A percentile compares a stretch with the other conserved stretches of the same genome.
These are phyloP conservation scores for Desmodesmus armatus DNA, from an alignment of 139 green algal genomes.

Conservation along the genomic window DNA sequence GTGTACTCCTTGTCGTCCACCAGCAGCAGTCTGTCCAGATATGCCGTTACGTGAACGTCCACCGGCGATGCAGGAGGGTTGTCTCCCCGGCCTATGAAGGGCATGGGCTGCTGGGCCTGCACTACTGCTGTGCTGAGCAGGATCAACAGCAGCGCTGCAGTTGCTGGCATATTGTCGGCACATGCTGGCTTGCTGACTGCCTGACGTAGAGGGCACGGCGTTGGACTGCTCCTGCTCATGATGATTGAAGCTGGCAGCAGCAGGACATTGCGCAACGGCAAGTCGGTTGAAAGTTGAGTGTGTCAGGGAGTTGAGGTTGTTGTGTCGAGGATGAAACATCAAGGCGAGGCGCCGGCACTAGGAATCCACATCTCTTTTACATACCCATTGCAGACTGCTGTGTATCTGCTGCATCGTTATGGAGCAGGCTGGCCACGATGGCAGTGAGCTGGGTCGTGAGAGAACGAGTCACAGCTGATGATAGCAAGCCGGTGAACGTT, in stretches of 20 bases:
- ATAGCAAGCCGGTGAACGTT: no score
- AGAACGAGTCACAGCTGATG: no score
- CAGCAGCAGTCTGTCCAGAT: constrained; percentile 7
- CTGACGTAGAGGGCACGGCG: background rate
- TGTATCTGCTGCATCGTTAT: background rate
- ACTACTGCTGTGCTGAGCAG: background rate
- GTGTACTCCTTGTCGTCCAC: constrained; percentile 21
- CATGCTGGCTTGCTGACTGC: background rate
- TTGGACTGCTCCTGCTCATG: no score
- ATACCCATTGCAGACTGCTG: background rate
- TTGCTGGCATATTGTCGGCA: background rate
- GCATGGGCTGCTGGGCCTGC: constrained; percentile 26
- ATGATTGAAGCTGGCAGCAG: no score
- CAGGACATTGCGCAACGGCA: background rate
- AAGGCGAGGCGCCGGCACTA: no score
- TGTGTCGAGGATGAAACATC: no score
- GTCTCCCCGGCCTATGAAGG: constrained; percentile 8
- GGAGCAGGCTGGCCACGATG: no score
- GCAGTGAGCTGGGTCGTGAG: no score
- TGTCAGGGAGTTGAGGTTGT: no score
- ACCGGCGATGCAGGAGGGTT: background rate
- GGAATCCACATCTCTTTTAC: no score
- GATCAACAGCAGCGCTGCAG: background rate
- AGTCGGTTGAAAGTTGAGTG: no score
- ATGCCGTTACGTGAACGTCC: background rate